Evolutionary conservation across 2,329 filamentous ascomycete species (phyloP), one percentile per base, ranked within the genome.

Genomic region (Fusarium dlaminii): DNA sequence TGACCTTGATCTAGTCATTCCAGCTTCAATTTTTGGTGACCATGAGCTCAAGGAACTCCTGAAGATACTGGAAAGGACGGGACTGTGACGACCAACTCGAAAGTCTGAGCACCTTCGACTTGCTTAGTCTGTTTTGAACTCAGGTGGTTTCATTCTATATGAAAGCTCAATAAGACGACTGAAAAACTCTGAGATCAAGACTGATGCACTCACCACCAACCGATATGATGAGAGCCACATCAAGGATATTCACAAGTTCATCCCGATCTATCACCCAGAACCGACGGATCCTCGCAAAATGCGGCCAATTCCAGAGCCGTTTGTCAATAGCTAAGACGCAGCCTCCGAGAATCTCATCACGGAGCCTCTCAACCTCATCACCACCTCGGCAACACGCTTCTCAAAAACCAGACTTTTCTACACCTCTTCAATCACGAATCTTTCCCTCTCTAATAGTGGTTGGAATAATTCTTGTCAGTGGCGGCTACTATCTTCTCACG

Each of bases 391-490:
- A 56, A 37, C 45, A 37, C 14, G 30, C 59, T 56, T 59, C 75
- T 56, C 54, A 60, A 46, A 75, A 40, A 18, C 74, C 74, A 65
- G 34, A 56, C 60, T 68, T 92, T 90, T 29, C 86, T 83, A 8
- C 83, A 82, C 20, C 86, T 79, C 66, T 89, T 49, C 59, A 79
- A 68, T 72, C 81, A 27, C 75, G 78, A 4, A 56, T 69, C 4
- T 43, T 77, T 0, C 72, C 80, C 12, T 73, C 79, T 11, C 49
- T 77, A 11, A 24, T 81, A 34, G 52, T 79, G 6, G 40, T 72
- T 6, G 57, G 74, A 8, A 48, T 77, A 10, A 8, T 81, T 39
- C 57, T 82, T 37, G 74, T 73, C 43, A 71, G 76, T 22, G 45
- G 74, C 6, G 46, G 73, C 9, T 81, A 80, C 63, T 82, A 80